Base-by-base conservation (phyloP, 345 rosid genomes). In the Cardamine occulta region DNA sequence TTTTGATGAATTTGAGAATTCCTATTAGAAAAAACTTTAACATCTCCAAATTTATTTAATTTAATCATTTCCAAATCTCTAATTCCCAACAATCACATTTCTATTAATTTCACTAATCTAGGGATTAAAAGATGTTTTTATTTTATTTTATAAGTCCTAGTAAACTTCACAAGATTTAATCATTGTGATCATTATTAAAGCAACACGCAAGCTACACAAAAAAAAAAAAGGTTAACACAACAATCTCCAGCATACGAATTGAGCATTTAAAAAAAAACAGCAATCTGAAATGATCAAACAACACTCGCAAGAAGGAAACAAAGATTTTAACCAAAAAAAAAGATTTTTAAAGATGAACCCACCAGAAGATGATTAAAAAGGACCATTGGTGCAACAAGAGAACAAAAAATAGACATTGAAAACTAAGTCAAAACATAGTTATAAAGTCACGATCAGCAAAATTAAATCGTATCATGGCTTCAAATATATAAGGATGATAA, bases 311-410 rank as follows among this genome's bases (percentile, higher is more conserved):
- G 19, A 56, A 65, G 7, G 40, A 45, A 51, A 62, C 68, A 61
- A 35, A 26, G 12, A 12, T 28, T 28, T 28, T 26, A 26, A 26
- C 28, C 2, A 26, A 26, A n/a, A n/a, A n/a, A n/a, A n/a, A n/a
- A n/a, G n/a, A n/a, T 26, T 21, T 60, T n/a, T 26, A 17, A 32
- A 47, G 34, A 47, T 24, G 13, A 72, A 72, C 59, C 59, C 23
- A 71, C 7, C 39, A 35, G 37, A 29, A n/a, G 18, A 60, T 24
- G 68, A 34, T 14, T 32, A 58, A 1, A 70, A 42, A 4, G 4
- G 32, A 17, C 18, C 58, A n/a, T 59, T 59, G 79, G 65, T 76
- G 75, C 59, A 76, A 76, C 52, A 54, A 34, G 48, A 26, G 52
- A 53, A 24, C 8, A 8, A 35, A 19, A 9, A 14, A 4, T 8